These are phyloP conservation scores for Canna indica DNA, from an alignment of 176 grass and related monocot genomes.

Conservation along the genomic window DNA sequence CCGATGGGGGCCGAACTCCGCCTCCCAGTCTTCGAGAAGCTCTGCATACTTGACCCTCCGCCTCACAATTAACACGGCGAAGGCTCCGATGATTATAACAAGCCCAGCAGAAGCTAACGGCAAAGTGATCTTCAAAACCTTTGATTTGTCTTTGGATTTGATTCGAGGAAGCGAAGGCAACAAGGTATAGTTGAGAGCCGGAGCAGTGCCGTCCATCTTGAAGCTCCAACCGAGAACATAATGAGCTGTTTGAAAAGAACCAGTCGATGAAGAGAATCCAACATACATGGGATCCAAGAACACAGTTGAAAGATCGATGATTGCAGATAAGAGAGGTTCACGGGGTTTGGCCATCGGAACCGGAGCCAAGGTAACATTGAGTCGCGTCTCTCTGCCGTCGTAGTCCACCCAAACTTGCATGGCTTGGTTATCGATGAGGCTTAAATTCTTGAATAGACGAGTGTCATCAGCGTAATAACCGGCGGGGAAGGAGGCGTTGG, in stretches of 20 bases:
- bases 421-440: neutral
- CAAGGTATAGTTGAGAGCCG: neutral
- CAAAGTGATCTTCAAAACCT: neutral
- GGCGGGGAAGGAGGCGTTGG: neutral
- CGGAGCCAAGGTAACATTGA: conserved; percentile 29
- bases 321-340: conserved; percentile 11
- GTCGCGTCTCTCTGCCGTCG: neutral
- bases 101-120: neutral
- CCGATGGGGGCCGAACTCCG: neutral
- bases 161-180: neutral
- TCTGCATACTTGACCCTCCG: neutral
- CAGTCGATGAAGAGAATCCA: conserved; percentile 23
- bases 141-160: neutral
- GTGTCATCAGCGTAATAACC: conserved; percentile 12
- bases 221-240: conserved; percentile 10
- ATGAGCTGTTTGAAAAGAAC: neutral
- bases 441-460: neutral
- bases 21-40: neutral
- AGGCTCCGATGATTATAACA: neutral
- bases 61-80: neutral
- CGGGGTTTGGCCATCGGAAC: neutral
- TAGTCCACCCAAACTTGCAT: conserved; percentile 38
- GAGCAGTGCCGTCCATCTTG: neutral
- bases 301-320: conserved; percentile 15
- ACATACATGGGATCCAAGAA: conserved; percentile 21